These are phyloP conservation scores for Phytophthora multivora DNA, from an alignment of 352 stramenopile species.

Conservation along the genomic window DNA sequence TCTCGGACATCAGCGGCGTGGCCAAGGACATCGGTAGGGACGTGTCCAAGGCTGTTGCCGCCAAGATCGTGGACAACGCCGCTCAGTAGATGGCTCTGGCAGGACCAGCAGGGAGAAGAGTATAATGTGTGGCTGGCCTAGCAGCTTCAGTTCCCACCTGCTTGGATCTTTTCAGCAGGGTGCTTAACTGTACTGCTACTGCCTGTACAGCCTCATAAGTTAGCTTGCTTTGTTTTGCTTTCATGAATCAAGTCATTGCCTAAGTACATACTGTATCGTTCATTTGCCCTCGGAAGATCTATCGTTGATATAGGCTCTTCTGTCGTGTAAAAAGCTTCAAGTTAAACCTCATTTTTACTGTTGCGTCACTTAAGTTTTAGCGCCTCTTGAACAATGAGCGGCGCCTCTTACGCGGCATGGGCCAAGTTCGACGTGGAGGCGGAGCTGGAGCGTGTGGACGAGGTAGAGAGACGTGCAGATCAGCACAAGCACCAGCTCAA, in stretches of 20 bases:
- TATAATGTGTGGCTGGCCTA: slow-evolving; percentile 1
- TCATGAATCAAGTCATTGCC: slow-evolving; percentile 42
- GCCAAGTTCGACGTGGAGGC: slow-evolving; percentile 70
- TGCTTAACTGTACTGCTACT: not conserved
- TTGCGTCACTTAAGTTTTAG: not conserved
- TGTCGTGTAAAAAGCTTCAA: too few species aligned
- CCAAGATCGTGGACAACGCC: slow-evolving; percentile 73
- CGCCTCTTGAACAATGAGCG: slow-evolving; percentile 32
- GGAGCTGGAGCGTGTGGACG: slow-evolving; percentile 62
- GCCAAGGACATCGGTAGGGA: slow-evolving; percentile 79
- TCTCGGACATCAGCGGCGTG: slow-evolving; percentile 79
- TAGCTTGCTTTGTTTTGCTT: slow-evolving; percentile 47
- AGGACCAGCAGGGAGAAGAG: slow-evolving; percentile 10
- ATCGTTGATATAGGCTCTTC: too few species aligned
- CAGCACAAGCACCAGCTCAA: slow-evolving; percentile 39
- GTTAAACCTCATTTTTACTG: too few species aligned
- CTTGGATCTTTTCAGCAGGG: not conserved
- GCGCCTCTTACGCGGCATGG: slow-evolving; percentile 62
- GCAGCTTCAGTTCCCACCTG: not conserved
- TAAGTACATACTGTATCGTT: slow-evolving; percentile 25
- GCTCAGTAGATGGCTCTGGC: slow-evolving; percentile 20
- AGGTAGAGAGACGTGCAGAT: slow-evolving; percentile 33
- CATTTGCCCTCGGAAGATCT: not conserved
- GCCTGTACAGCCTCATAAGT: slow-evolving; percentile 33
- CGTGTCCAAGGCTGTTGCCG: slow-evolving; percentile 74